Percentiles rank a stretch among this genome's conserved stretches.
phyloP scores from a whole-genome alignment of 1,139 yeast genomes.

The Hemisphaericaspora xylofermentans region DNA sequence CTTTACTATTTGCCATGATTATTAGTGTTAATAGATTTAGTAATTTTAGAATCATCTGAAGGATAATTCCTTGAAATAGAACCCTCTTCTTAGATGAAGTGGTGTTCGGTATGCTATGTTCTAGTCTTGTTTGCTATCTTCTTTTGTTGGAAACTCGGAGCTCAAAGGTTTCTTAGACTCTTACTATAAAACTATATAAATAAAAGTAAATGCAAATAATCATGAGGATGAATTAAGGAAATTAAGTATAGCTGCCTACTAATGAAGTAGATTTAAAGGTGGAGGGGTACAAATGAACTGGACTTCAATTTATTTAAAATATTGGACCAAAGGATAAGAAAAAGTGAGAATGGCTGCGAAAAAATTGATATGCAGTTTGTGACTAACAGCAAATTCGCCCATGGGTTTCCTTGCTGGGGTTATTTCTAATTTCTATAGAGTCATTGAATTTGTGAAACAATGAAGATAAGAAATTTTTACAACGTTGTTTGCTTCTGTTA shows the following conservation, averaged over 20 bases:
- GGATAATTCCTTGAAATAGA: neutral
- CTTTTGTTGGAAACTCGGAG: neutral
- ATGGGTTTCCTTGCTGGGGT: neutral
- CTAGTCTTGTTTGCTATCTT: neutral
- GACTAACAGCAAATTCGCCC: neutral
- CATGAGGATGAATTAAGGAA: neutral
- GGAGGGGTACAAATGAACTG: too few relatives aligned
- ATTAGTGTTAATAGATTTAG: conserved; percentile 2
- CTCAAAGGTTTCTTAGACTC: too few relatives aligned
- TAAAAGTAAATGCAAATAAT: neutral
- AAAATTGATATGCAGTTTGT: neutral
- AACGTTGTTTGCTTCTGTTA: too few relatives aligned
- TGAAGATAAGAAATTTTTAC: too few relatives aligned
- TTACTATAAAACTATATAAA: too few relatives aligned
- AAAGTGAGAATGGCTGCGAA: conserved; percentile 1
- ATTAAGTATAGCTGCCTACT: neutral
- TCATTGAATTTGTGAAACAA: too few relatives aligned
- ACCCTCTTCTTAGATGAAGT: neutral
- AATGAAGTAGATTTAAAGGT: neutral
- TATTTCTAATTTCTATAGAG: too few relatives aligned
- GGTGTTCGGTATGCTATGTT: too few relatives aligned
- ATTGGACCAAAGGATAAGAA: too few relatives aligned
- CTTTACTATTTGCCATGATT: neutral
- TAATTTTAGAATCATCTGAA: conserved; percentile 4
- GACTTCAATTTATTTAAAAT: too few relatives aligned